Evolutionary conservation across 2,329 filamentous ascomycete species (phyloP), one percentile per base, ranked within the genome.

Genomic region (Chrysoporthe deuterocubensis): DNA sequence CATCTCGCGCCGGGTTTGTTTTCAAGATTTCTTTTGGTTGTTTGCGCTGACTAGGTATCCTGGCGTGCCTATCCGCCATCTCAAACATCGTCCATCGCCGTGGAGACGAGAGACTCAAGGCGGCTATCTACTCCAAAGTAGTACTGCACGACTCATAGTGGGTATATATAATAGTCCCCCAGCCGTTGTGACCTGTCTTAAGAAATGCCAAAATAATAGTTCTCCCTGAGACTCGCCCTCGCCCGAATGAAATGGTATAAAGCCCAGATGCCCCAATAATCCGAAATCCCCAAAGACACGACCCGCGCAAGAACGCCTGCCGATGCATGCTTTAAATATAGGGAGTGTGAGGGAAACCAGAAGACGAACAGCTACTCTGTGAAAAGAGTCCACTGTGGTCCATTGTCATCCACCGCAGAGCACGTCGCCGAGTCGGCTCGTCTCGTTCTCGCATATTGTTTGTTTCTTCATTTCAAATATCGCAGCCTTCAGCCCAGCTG

Each of bases 251-350:
- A 52, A 65, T 44, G 67, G 67, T 62, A 54, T 69, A 67, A 62
- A 62, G 48, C 62, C 54, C 54, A 57, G 7, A 57, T 40, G 34
- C 18, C 56, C 37, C 50, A 65, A 59, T 48, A 46, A 48, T 61
- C 37, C 40, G 26, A 37, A 59, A 48, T 40, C 54, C 48, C 21
- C 52, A 37, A 32, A 62, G 42, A 67, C 62, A 43, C 34, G 46
- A 67, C 21, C 18, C 43, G 64, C 50, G 32, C 50, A 54, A 54
- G 64, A 67, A 69, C 65, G 64, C 67, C 67, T 58, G 61, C 65
- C 67, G 50, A 65, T 68, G 67, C 66, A 70, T 66, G 67, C 64
- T 70, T 63, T 67, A 34, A 64, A 61, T 69, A 69, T 70, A 57
- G 54, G 34, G 50, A 56, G 61, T 54, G 61, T 64, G 62, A n/a